These are phyloP conservation scores for Platanthera guangdongensis DNA, from an alignment of 106 monocot genomes.

Conservation along the genomic window DNA sequence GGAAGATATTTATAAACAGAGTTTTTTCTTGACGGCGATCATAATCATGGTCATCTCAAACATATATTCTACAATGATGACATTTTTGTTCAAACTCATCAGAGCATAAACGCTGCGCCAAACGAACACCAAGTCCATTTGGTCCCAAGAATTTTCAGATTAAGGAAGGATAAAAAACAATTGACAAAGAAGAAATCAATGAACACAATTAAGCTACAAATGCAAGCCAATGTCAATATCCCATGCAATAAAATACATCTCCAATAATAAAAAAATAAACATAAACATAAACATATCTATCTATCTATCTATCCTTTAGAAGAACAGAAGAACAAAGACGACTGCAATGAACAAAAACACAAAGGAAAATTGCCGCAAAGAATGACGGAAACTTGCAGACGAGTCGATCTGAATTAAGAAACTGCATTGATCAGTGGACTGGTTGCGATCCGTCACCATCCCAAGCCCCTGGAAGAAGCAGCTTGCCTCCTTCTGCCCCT, in stretches of 20 bases:
- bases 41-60: no score
- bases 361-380: background rate
- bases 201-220: background rate
- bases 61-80: no score
- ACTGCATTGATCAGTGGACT: constrained; percentile 26
- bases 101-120: no score
- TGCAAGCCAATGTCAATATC: background rate
- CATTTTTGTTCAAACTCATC: no score
- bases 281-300: no score
- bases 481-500: constrained; percentile 36
- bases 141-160: no score
- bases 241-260: background rate
- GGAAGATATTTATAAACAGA: no score
- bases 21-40: no score
- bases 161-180: no score
- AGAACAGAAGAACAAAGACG: background rate
- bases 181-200: background rate
- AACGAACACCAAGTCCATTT: no score
- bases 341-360: background rate
- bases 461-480: constrained; percentile 52
- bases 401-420: constrained; percentile 40
- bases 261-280: background rate
- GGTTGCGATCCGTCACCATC: constrained; percentile 29
- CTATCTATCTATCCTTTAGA: background rate
- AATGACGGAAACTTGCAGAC: background rate